Percentiles rank a stretch among this genome's conserved stretches.
phyloP scores from a whole-genome alignment of 176 grass and related monocot genomes.

The Oryza australiensis region DNA sequence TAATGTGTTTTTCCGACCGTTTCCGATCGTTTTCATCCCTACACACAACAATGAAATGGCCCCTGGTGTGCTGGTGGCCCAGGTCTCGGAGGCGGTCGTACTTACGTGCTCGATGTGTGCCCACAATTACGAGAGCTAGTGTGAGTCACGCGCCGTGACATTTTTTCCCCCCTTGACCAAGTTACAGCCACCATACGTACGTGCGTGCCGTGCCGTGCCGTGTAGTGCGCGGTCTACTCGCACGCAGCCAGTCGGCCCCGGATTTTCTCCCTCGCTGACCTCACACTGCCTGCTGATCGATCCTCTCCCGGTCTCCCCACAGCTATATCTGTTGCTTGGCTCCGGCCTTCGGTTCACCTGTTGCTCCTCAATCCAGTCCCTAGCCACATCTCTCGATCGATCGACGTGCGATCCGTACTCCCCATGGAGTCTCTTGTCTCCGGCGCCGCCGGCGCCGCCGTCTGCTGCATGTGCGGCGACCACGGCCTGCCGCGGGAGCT shows the following conservation, averaged over 20 bases:
- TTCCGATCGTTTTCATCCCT: no score
- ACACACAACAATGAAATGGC: no score
- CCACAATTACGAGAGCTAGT: no score
- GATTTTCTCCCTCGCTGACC: not conserved
- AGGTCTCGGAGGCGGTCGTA: no score
- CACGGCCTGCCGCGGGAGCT: slow-evolving; percentile 62
- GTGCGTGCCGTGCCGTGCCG: no score
- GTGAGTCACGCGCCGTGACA: not conserved
- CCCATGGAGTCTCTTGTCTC: not conserved
- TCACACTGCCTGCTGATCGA: not conserved
- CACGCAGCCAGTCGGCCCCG: not conserved
- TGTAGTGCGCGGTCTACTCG: no score
- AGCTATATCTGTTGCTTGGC: not conserved
- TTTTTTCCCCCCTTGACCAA: not conserved
- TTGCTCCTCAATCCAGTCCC: no score
- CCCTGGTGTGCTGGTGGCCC: no score
- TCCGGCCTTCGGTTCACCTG: not conserved
- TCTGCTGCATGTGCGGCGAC: slow-evolving; percentile 96
- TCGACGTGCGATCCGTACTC: no score
- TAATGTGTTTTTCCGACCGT: no score
- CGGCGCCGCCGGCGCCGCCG: not conserved
- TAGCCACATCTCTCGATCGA: not conserved
- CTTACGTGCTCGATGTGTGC: no score
- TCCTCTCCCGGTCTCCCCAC: no score
- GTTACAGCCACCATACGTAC: not conserved